These are phyloP conservation scores for Aspergillus hiratsukae DNA, from an alignment of 2,329 filamentous ascomycete genomes.

Conservation along the genomic window DNA sequence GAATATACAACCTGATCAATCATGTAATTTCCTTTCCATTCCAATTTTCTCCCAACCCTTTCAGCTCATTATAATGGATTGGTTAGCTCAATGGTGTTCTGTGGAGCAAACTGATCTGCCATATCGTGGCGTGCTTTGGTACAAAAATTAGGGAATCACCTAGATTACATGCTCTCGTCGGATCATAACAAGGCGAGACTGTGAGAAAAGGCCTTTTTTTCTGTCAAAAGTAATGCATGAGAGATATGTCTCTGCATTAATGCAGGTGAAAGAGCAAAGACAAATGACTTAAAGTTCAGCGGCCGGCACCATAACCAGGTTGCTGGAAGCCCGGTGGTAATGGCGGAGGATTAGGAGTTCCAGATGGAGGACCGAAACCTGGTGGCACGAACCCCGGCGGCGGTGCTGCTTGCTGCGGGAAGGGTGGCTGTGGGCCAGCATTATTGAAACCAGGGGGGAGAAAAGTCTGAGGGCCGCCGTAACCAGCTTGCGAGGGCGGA, in stretches of 20 bases:
- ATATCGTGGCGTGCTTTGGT: neutral
- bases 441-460: conserved; percentile 36
- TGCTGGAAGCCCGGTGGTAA: conserved; percentile 43
- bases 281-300: conserved; percentile 20
- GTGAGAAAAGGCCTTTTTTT: neutral
- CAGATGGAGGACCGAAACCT: conserved; percentile 41
- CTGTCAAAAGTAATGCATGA: neutral
- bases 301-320: conserved; percentile 33
- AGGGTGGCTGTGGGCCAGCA: conserved; percentile 25
- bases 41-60: too few species aligned
- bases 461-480: conserved; percentile 55
- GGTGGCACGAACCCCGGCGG: conserved; percentile 51
- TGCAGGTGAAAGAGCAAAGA: neutral
- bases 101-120: neutral
- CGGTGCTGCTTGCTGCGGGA: conserved; percentile 38
- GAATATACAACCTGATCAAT: neutral
- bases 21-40: neutral
- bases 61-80: neutral
- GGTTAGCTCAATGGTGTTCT: neutral
- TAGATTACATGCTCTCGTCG: conserved; percentile 5
- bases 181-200: conserved; percentile 5
- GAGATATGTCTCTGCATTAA: neutral
- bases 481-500: conserved; percentile 64
- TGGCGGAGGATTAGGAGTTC: conserved; percentile 26
- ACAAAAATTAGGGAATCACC: neutral